Conservation (phyloP, 1,139 yeast genomes). For the Geotrichum carabidarum region DNA sequence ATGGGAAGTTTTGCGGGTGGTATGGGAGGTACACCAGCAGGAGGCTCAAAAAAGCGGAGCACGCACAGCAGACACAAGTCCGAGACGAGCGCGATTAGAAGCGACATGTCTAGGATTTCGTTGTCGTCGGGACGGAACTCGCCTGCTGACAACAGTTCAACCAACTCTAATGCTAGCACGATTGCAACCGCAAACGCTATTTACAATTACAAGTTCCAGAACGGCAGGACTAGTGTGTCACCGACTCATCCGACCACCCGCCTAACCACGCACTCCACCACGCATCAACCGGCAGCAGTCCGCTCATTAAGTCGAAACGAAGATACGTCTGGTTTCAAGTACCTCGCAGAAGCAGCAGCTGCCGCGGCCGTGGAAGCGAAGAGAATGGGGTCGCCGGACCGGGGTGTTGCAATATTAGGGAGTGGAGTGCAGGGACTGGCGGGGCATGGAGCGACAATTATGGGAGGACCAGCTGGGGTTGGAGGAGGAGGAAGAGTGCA, state of each 20-base stretch:
- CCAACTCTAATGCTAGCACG: no score
- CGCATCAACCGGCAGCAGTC: no score
- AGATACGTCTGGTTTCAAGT: background rate
- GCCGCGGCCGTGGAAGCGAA: background rate
- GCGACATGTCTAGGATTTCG: constrained; percentile 8
- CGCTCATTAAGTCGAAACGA: background rate
- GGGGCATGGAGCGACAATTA: background rate
- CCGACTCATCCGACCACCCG: no score
- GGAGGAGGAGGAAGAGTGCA: no score
- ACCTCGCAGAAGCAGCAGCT: constrained; percentile 7
- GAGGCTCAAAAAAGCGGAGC: constrained; percentile 7
- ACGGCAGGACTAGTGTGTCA: no score
- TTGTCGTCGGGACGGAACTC: background rate
- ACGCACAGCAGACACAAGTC: constrained; percentile 18
- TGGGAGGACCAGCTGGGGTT: no score
- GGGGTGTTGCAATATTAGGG: background rate
- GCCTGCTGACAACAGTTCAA: background rate
- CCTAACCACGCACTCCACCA: no score
- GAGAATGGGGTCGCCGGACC: constrained; percentile 2
- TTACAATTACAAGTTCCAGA: no score
- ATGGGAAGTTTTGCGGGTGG: background rate
- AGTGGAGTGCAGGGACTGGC: background rate
- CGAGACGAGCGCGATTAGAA: constrained; percentile 16
- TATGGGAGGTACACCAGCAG: constrained; percentile 7
- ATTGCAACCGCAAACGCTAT: no score